A percentile compares a stretch with the other conserved stretches of the same genome.
These are phyloP conservation scores for Penicillium longicatenatum DNA, from an alignment of 495 filamentous ascomycete species.

Conservation along the genomic window DNA sequence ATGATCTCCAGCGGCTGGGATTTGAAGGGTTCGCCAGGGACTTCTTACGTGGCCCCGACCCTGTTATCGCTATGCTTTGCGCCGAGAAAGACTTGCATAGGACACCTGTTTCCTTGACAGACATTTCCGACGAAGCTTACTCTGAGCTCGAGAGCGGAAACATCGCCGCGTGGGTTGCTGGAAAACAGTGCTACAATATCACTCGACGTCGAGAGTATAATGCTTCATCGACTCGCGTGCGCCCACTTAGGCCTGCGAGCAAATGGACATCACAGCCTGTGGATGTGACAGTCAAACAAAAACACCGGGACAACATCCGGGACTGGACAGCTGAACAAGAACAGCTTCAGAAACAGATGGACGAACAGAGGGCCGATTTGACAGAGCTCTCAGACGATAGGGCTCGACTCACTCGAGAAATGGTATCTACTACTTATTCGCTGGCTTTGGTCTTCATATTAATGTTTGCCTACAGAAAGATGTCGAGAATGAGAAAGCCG, in stretches of 20 bases:
- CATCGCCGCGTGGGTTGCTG: conserved; percentile 60
- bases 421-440: conserved; percentile 29
- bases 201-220: conserved; percentile 75
- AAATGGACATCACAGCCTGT: conserved; percentile 80
- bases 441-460: conserved; percentile 13
- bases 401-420: conserved; percentile 32
- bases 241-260: conserved; percentile 52
- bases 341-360: conserved; percentile 35
- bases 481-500: conserved; percentile 54
- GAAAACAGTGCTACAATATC: conserved; percentile 58
- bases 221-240: conserved; percentile 66
- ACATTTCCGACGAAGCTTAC: conserved; percentile 66
- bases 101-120: conserved; percentile 62
- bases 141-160: conserved; percentile 50
- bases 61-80: conserved; percentile 86
- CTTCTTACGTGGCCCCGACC: conserved; percentile 75
- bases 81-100: conserved; percentile 62
- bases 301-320: conserved; percentile 45
- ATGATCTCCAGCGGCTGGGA: conserved; percentile 60
- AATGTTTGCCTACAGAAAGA: conserved; percentile 33
- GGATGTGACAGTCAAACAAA: conserved; percentile 59
- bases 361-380: conserved; percentile 39
- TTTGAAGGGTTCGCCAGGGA: conserved; percentile 81
- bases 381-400: conserved; percentile 31
- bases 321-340: conserved; percentile 46